Base-by-base conservation (phyloP, 163 green algal species). In the Scenedesmus sp. region DNA sequence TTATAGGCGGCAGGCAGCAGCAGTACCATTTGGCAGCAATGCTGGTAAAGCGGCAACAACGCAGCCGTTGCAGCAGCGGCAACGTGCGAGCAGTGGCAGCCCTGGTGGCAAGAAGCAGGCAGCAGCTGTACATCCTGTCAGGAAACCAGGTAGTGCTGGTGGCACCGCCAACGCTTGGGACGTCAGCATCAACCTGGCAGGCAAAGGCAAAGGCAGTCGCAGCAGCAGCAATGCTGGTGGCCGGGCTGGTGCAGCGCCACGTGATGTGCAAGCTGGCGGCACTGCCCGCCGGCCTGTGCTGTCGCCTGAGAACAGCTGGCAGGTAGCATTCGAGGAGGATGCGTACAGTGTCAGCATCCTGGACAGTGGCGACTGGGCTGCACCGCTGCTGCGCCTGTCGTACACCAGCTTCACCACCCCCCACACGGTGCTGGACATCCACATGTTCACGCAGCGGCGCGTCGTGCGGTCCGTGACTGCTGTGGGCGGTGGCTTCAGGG, bases 351-450 rank as follows among this genome's bases (percentile, higher is more conserved):
- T 85, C 20, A 79, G 72, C 86, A 83, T 90, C 24, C 12, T 84
- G 70, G 86, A 90, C 72, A 79, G 30, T 26, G 92, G 95, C 7
- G 93, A 97, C 90, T 97, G 94, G 82, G 90, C 95, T 30, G 95
- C 93, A 24, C 78, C 91, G 9, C 73, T 98, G 35, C 91, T 99
- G 89, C 94, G 96, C n/a, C 85, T 98, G 84, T 91, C 84, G 18
- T 98, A 97, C 94, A 95, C 94, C 76, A 96, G 92, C 30, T 95
- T 98, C 56, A 96, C 95, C 76, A 98, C 95, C 0, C 97, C 97
- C 15, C 68, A 90, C 79, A 96, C 96, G 6, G 93, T 93, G 46
- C 95, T 98, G 26, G 97, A 99, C 93, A 91, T 95, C 91, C 94
- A 99, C 94, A 96, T 98, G 93, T 84, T 42, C 51, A 98, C 94